phyloP scores from a whole-genome alignment of 179 eudicot species.

The Nepenthes alata region DNA sequence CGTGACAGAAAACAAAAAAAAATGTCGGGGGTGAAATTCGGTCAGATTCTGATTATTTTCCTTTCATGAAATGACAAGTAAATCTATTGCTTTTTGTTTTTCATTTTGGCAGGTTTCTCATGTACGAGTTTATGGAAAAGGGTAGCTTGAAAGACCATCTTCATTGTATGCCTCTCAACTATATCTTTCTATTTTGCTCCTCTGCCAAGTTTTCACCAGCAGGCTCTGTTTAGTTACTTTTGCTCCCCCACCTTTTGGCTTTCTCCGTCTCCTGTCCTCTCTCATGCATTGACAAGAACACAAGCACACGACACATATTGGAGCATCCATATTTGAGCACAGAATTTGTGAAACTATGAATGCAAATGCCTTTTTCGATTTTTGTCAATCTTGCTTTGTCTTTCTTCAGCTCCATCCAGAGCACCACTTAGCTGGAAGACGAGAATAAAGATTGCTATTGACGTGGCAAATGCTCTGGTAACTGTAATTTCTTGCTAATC shows the following conservation, averaged over 20 bases:
- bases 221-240: no score
- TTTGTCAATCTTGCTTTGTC: neutral
- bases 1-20: no score
- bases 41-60: neutral
- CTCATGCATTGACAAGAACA: no score
- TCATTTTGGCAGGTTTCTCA: conserved; percentile 57
- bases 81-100: neutral
- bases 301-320: no score
- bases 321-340: no score
- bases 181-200: neutral
- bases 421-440: conserved; percentile 69
- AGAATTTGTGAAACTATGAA: no score
- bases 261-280: no score
- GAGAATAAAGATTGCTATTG: conserved; percentile 88
- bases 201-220: neutral
- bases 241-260: no score
- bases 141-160: conserved; percentile 97
- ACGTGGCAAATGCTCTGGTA: conserved; percentile 98
- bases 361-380: no score
- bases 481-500: neutral
- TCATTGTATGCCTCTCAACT: conserved; percentile 44
- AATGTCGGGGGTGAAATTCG: no score
- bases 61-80: neutral
- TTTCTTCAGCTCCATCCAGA: conserved; percentile 52
- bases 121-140: conserved; percentile 83